These are phyloP conservation scores for Laetiporus sulphureus DNA, from an alignment of 1,284 basidiomycete species.

Conservation along the genomic window DNA sequence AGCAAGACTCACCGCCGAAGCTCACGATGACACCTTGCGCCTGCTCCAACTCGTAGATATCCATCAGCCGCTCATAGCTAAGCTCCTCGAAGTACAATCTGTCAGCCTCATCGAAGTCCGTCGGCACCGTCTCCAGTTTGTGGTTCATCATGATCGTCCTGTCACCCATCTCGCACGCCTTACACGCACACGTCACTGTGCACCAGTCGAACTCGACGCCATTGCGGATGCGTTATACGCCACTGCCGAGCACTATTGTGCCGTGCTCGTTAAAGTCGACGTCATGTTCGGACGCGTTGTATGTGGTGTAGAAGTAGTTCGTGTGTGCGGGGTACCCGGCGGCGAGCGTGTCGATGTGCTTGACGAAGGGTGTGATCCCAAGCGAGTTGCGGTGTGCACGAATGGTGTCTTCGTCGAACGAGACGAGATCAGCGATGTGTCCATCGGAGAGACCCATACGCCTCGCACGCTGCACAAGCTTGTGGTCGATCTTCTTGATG, in stretches of 20 bases:
- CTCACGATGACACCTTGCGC: conserved; percentile 93
- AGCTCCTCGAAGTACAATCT: conserved; percentile 98
- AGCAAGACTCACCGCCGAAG: conserved; percentile 72
- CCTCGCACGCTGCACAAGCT: conserved; percentile 81
- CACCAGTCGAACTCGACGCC: conserved; percentile 99
- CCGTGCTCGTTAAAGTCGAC: conserved; percentile 95
- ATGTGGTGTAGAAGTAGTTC: conserved; percentile 99
- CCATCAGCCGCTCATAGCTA: conserved; percentile 98
- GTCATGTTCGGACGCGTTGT: conserved; percentile 96
- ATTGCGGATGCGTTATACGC: conserved; percentile 97
- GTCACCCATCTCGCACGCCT: conserved; percentile 87
- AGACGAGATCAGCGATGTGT: conserved; percentile 66
- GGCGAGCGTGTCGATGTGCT: conserved; percentile 98
- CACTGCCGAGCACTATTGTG: conserved; percentile 98
- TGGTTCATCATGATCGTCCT: conserved; percentile 99
- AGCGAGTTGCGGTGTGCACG: conserved; percentile 83
- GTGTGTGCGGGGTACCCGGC: conserved; percentile 99
- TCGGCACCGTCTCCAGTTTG: conserved; percentile 99
- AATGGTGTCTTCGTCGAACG: conserved; percentile 40
- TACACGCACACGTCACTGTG: conserved; percentile 94
- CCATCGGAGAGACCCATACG: conserved; percentile 91
- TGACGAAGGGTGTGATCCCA: conserved; percentile 94
- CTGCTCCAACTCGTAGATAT: conserved; percentile 96
- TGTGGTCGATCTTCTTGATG: conserved; percentile 55
- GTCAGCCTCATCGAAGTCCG: conserved; percentile 99